Evolutionary conservation across 306 rosid genomes (phyloP).

Genomic region (Delonix regia): DNA sequence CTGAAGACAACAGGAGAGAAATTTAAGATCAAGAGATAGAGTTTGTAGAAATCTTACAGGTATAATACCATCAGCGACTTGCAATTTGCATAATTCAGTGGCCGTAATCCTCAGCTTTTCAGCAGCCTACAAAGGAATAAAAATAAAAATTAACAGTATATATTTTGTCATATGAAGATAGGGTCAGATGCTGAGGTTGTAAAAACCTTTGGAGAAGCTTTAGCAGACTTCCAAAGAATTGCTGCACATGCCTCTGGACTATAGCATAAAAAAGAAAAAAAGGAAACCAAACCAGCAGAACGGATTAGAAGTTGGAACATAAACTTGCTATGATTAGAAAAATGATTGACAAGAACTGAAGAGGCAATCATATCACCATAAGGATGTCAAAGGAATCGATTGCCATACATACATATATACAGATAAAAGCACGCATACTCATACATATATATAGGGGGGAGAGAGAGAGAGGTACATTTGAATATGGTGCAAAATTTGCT

Average conservation of each 20-base stretch:
- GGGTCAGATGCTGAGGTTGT: slow-evolving; percentile 3
- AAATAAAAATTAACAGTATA: slow-evolving; percentile 27
- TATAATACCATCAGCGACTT: slow-evolving; percentile 81
- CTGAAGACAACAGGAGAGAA: neutral
- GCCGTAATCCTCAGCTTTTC: slow-evolving; percentile 84
- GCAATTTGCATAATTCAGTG: slow-evolving; percentile 59
- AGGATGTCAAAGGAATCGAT: neutral
- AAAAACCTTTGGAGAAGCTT: slow-evolving; percentile 87
- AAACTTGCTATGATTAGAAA: slow-evolving; percentile 5
- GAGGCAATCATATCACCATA: slow-evolving; percentile 3
- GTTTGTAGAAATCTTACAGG: slow-evolving; percentile 64
- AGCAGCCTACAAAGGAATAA: slow-evolving; percentile 70
- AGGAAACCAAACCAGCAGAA: slow-evolving; percentile 42
- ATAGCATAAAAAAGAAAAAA: slow-evolving; percentile 44
- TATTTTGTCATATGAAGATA: neutral
- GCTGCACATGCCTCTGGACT: slow-evolving; percentile 99
- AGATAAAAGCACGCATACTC: too few relatives aligned
- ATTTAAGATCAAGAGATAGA: slow-evolving; percentile 20
- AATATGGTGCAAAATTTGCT: neutral
- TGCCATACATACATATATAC: neutral
- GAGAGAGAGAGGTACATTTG: neutral
- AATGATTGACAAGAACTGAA: neutral
- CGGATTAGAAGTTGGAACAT: slow-evolving; percentile 27
- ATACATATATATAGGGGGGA: too few relatives aligned
- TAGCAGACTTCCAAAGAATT: slow-evolving; percentile 90